Evolutionary conservation across 208 protist species (phyloP).

Genomic region (Crithidia acanthocephali): DNA sequence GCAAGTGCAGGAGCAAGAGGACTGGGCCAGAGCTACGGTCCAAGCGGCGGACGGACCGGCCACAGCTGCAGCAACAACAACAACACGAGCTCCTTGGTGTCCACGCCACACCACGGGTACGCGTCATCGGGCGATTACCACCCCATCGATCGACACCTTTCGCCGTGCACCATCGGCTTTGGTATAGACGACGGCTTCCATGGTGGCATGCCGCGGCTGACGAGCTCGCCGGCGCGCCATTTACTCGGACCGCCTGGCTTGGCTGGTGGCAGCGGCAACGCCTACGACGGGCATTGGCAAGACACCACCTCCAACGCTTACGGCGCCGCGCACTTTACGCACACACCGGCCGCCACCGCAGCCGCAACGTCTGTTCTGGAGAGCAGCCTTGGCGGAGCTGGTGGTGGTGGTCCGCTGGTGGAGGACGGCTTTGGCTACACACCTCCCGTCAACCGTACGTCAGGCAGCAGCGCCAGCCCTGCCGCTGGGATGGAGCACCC

Average conservation of each 20-base stretch:
- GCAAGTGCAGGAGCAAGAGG: neutral
- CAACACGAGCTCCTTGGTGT: neutral
- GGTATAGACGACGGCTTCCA: neutral
- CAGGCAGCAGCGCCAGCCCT: neutral
- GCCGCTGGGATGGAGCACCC: neutral
- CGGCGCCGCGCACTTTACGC: conserved; percentile 10
- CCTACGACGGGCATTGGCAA: conserved; percentile 18
- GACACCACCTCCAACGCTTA: neutral
- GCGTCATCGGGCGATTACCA: conserved; percentile 1
- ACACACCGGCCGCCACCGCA: neutral
- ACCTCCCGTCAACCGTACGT: neutral
- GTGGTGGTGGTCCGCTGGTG: neutral
- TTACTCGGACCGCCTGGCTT: no score
- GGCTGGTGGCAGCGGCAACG: neutral
- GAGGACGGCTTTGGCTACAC: conserved; percentile 7
- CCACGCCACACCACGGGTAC: conserved; percentile 7
- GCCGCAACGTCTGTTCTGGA: neutral
- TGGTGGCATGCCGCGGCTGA: conserved; percentile 1
- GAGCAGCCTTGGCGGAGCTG: neutral
- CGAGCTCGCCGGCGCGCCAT: neutral
- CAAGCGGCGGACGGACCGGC: no score
- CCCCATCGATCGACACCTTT: neutral
- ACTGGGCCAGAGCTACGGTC: neutral
- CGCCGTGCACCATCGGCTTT: neutral
- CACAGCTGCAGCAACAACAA: neutral